phyloP scores from a whole-genome alignment of 2,329 filamentous ascomycete genomes.

The Scedosporium dehoogii region DNA sequence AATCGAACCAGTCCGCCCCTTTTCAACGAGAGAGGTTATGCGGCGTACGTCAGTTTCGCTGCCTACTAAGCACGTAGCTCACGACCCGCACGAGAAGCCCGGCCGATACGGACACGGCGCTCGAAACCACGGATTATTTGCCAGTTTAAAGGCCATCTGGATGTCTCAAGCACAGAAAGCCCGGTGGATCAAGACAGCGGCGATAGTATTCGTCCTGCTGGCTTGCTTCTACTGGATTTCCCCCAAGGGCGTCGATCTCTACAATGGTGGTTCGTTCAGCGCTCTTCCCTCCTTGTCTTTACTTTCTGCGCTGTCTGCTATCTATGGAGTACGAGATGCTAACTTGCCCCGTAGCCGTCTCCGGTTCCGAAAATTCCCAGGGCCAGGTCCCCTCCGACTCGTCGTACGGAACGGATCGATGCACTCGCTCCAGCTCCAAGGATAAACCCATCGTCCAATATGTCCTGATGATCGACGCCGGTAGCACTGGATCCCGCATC shows the following conservation, averaged over 20 bases:
- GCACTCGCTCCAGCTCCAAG: conserved; percentile 72
- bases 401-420: conserved; percentile 60
- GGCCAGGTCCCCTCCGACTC: conserved; percentile 50
- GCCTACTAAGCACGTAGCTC: conserved; percentile 48
- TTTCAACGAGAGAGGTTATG: conserved; percentile 28
- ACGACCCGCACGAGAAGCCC: conserved; percentile 57
- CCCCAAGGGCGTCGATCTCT: conserved; percentile 45
- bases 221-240: conserved; percentile 56
- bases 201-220: conserved; percentile 49
- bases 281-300: neutral
- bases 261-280: conserved; percentile 30
- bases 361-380: conserved; percentile 1
- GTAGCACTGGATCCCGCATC: conserved; percentile 94
- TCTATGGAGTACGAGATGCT: neutral
- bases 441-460: conserved; percentile 95
- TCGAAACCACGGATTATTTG: conserved; percentile 36
- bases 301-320: neutral
- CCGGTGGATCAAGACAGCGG: conserved; percentile 56
- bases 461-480: conserved; percentile 96
- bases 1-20: neutral
- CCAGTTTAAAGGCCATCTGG: conserved; percentile 46
- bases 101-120: conserved; percentile 42
- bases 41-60: conserved; percentile 56
- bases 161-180: conserved; percentile 56
- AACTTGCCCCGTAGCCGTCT: neutral